phyloP scores from a whole-genome alignment of 345 rosid species.

The Linum lewisii region DNA sequence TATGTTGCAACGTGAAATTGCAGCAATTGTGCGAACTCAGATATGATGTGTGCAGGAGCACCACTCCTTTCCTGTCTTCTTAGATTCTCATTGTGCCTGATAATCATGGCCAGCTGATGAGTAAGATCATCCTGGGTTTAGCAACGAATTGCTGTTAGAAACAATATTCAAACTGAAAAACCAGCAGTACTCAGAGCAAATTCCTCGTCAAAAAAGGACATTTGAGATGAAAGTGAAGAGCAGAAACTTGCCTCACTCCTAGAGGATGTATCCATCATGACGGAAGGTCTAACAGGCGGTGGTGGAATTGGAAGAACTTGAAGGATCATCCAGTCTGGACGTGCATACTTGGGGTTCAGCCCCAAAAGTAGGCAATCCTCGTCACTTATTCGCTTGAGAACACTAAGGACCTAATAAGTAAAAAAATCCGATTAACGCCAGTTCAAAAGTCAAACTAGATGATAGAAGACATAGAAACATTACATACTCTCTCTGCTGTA shows the following conservation, averaged over 20 bases:
- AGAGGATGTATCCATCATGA: slow-evolving; percentile 91
- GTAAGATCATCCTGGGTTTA: slow-evolving; percentile 80
- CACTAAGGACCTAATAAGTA: slow-evolving; percentile 59
- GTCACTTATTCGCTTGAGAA: slow-evolving; percentile 89
- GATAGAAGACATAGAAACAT: slow-evolving; percentile 1
- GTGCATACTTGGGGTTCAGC: slow-evolving; percentile 89
- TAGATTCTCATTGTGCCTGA: slow-evolving; percentile 84
- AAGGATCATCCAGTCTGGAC: slow-evolving; percentile 99
- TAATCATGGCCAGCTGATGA: slow-evolving; percentile 88
- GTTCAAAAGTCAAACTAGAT: background rate
- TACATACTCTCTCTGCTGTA: slow-evolving; percentile 73
- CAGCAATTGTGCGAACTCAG: slow-evolving; percentile 87
- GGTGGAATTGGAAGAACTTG: slow-evolving; percentile 98
- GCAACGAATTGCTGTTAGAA: slow-evolving; percentile 14
- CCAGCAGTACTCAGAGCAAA: background rate
- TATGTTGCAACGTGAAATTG: slow-evolving; percentile 94
- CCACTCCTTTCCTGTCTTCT: slow-evolving; percentile 90
- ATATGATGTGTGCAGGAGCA: slow-evolving; percentile 92
- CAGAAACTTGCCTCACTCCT: slow-evolving; percentile 65
- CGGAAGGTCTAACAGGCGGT: slow-evolving; percentile 98
- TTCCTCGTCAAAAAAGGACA: background rate
- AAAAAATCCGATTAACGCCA: slow-evolving; percentile 8
- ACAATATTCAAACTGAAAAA: background rate
- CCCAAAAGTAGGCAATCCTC: slow-evolving; percentile 83
- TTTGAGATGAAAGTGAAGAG: background rate